Evolutionary conservation across 768 basidiomycete species (phyloP).

Genomic region (Leucosporidium scottii): DNA sequence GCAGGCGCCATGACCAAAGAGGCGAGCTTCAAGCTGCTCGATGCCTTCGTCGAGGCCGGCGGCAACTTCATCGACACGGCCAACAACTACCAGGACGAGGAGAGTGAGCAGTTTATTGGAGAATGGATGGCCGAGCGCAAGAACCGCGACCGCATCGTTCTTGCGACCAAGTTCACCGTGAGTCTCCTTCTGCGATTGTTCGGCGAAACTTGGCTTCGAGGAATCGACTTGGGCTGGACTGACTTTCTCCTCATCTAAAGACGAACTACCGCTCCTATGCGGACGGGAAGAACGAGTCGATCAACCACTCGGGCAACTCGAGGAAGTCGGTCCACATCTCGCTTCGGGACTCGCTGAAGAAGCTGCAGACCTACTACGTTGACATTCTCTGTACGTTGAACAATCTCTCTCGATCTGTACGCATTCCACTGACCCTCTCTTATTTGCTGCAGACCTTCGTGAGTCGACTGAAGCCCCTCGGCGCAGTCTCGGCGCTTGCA

Average conservation of each 20-base stretch:
- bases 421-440: not conserved
- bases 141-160: slow-evolving; percentile 48
- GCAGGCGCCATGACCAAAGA: slow-evolving; percentile 49
- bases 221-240: not conserved
- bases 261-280: slow-evolving; percentile 31
- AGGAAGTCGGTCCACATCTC: no score
- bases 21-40: slow-evolving; percentile 47
- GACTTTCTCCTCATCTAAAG: not conserved
- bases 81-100: slow-evolving; percentile 52
- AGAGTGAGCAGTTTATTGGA: slow-evolving; percentile 54
- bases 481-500: no score
- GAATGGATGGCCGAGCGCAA: slow-evolving; percentile 49
- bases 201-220: not conserved
- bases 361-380: slow-evolving; percentile 57
- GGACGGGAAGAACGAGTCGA: slow-evolving; percentile 28
- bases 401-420: no score
- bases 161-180: slow-evolving; percentile 45
- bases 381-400: slow-evolving; percentile 45
- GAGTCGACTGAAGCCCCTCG: no score
- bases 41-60: slow-evolving; percentile 48
- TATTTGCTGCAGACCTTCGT: no score
- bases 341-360: slow-evolving; percentile 48
- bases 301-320: slow-evolving; percentile 9
- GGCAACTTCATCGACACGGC: slow-evolving; percentile 49
- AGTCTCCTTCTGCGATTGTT: slow-evolving; percentile 40